Percentiles rank a stretch among this genome's conserved stretches.
Conservation (phyloP, 345 rosid species). For the Garcia nutans region DNA sequence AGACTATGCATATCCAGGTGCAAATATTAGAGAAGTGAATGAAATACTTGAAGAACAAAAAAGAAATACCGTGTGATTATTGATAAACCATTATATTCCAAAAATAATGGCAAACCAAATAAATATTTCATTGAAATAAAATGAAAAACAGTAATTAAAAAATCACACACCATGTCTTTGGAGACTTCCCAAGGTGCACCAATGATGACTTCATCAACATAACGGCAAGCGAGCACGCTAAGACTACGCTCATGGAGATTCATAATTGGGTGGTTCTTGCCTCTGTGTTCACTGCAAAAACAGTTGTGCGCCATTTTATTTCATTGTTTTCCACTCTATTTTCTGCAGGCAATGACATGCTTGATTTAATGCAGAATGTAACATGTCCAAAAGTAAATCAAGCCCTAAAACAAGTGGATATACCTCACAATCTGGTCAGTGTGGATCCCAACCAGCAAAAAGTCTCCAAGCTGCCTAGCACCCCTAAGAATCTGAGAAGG, state of each 20-base stretch:
- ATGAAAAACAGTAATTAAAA: neutral
- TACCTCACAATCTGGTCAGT: slow-evolving; percentile 90
- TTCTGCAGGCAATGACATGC: neutral
- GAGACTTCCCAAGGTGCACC: slow-evolving; percentile 98
- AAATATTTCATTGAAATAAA: neutral
- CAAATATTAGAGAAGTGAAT: neutral
- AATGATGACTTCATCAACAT: slow-evolving; percentile 95
- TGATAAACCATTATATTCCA: neutral
- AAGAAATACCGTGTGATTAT: neutral
- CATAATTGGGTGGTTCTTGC: slow-evolving; percentile 74
- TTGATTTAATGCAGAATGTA: no score
- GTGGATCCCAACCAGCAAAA: slow-evolving; percentile 86
- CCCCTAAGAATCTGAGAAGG: slow-evolving; percentile 66
- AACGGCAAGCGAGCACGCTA: slow-evolving; percentile 87
- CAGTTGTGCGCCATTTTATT: slow-evolving; percentile 5
- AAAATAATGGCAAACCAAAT: neutral
- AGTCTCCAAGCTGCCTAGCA: slow-evolving; percentile 94
- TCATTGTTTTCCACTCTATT: neutral
- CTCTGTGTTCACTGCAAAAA: slow-evolving; percentile 70
- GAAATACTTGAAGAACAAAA: neutral
- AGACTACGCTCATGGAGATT: slow-evolving; percentile 89
- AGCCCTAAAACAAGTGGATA: neutral
- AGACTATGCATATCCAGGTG: neutral
- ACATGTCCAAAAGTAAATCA: slow-evolving; percentile 3
- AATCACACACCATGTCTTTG: slow-evolving; percentile 67